Evolutionary conservation across 2,329 filamentous ascomycete species (phyloP).

Genomic region (Pseudocercospora fuligena): DNA sequence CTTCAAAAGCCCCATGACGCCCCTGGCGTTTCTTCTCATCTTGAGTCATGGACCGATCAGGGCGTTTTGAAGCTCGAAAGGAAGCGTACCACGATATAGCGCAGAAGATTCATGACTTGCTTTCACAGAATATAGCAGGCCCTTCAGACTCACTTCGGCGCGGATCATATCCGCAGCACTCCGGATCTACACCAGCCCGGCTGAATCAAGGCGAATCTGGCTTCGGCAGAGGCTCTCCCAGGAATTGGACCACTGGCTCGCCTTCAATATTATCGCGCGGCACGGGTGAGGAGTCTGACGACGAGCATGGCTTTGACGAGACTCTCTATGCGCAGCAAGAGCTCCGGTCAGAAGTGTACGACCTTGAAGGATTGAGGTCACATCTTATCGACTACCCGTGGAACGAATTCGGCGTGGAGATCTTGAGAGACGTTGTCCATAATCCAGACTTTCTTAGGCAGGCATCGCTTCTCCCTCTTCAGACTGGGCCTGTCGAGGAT

Average conservation of each 20-base stretch:
- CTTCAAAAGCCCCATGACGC: neutral
- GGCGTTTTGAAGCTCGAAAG: conserved; percentile 8
- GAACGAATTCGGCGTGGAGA: conserved; percentile 47
- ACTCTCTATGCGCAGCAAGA: conserved; percentile 47
- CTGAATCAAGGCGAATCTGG: neutral
- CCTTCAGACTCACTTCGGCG: neutral
- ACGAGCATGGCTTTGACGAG: conserved; percentile 42
- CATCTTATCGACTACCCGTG: conserved; percentile 53
- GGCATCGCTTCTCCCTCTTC: conserved; percentile 49
- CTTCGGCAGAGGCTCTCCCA: neutral
- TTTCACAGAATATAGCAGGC: neutral
- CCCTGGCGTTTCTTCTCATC: neutral
- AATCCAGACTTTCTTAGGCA: conserved; percentile 51
- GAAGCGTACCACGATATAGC: conserved; percentile 10
- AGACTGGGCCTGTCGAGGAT: conserved; percentile 50
- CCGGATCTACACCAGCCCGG: neutral
- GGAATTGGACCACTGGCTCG: conserved; percentile 14
- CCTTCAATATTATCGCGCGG: conserved; percentile 27
- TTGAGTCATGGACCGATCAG: neutral
- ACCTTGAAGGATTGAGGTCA: conserved; percentile 51
- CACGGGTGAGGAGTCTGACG: conserved; percentile 44
- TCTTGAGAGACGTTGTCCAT: conserved; percentile 50
- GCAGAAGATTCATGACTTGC: conserved; percentile 7
- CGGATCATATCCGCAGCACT: neutral
- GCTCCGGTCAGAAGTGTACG: conserved; percentile 47